Evolutionary conservation across 345 rosid genomes (phyloP).

Genomic region (Kernera saxatilis): DNA sequence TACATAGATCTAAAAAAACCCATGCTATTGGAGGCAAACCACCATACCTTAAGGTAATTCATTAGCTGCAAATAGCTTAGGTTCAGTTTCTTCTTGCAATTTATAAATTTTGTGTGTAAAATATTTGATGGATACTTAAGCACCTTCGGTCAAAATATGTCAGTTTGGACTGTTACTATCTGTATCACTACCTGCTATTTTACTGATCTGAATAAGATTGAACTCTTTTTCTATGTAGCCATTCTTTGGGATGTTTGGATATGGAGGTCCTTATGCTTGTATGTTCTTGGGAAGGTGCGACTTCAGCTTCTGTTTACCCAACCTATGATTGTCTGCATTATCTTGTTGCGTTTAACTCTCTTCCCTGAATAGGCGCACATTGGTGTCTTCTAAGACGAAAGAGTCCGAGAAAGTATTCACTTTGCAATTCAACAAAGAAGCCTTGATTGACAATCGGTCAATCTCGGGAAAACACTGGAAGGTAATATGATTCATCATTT

Average conservation of each 20-base stretch:
- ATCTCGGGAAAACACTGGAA: constrained; percentile 43
- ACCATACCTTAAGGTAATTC: constrained; percentile 59
- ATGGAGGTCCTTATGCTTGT: constrained; percentile 28
- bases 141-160: not conserved
- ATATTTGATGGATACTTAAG: not conserved
- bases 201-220: not conserved
- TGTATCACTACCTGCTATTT: not conserved
- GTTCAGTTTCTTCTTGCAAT: not conserved
- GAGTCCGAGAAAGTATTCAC: constrained; percentile 51
- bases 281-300: constrained; percentile 30
- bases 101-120: not conserved
- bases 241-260: constrained; percentile 34
- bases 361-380: constrained; percentile 37
- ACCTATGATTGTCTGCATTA: not conserved
- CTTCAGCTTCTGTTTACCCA: constrained; percentile 8
- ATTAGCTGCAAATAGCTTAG: not conserved
- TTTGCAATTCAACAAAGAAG: constrained; percentile 49
- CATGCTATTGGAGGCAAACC: constrained; percentile 56
- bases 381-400: constrained; percentile 66
- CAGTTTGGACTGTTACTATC: not conserved
- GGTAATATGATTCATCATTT: constrained; percentile 32
- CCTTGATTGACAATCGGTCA: constrained; percentile 35
- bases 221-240: constrained; percentile 20
- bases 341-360: constrained; percentile 5
- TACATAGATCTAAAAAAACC: constrained; percentile 46